Percentiles rank a stretch among this genome's conserved stretches.
These are phyloP conservation scores for Kazachstania martiniae DNA, from an alignment of 805 yeast genomes.

Conservation along the genomic window DNA sequence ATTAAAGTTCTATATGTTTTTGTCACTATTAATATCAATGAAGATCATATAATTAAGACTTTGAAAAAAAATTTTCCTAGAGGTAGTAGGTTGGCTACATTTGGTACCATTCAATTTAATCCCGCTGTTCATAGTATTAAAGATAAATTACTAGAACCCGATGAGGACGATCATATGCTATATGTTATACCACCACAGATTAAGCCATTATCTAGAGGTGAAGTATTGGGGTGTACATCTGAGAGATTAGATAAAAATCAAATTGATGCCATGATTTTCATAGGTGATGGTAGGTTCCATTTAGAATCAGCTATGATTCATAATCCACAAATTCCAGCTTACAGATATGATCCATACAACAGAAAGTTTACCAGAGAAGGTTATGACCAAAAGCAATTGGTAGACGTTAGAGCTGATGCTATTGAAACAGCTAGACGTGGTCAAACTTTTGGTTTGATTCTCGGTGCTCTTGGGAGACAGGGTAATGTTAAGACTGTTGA, in stretches of 20 bases:
- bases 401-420: slow-evolving; percentile 63
- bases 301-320: slow-evolving; percentile 95
- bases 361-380: slow-evolving; percentile 82
- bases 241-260: slow-evolving; percentile 59
- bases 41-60: slow-evolving; percentile 68
- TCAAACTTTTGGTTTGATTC: slow-evolving; percentile 65
- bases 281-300: slow-evolving; percentile 96
- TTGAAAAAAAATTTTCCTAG: slow-evolving; percentile 53
- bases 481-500: slow-evolving; percentile 74
- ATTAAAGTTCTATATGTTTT: slow-evolving; percentile 91
- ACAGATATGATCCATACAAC: slow-evolving; percentile 89
- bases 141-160: slow-evolving; percentile 43
- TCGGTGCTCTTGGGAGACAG: slow-evolving; percentile 94
- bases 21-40: slow-evolving; percentile 87
- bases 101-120: slow-evolving; percentile 95
- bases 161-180: slow-evolving; percentile 36
- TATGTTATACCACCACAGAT: slow-evolving; percentile 80
- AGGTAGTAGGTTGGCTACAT: slow-evolving; percentile 66
- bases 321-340: slow-evolving; percentile 87
- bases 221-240: slow-evolving; percentile 92
- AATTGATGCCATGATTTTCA: slow-evolving; percentile 71
- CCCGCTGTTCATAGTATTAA: slow-evolving; percentile 80
- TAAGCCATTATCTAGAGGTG: slow-evolving; percentile 88
- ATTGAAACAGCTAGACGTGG: slow-evolving; percentile 49
- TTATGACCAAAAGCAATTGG: slow-evolving; percentile 80